phyloP scores from a whole-genome alignment of 768 basidiomycete species.

The Paxillus involutus region DNA sequence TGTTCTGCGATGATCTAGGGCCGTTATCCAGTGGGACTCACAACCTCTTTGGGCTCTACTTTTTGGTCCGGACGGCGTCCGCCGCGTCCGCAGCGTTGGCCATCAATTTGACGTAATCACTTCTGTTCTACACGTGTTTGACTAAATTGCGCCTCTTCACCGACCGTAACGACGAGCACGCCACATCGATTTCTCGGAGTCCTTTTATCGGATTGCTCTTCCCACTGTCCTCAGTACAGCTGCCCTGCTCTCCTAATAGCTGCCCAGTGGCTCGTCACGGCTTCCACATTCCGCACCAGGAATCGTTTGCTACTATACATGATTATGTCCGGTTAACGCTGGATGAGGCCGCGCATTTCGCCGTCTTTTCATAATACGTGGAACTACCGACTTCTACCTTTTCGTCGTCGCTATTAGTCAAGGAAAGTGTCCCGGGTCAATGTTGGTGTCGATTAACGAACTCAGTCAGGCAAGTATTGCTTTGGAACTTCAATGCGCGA shows the following conservation, averaged over 20 bases:
- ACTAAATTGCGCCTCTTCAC: constrained; percentile 9
- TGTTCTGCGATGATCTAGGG: constrained; percentile 10
- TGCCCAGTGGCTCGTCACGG: not conserved
- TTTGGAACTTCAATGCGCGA: too few relatives aligned
- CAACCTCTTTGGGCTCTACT: not conserved
- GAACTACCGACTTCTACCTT: too few relatives aligned
- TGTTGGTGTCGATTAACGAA: too few relatives aligned
- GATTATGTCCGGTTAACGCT: not conserved
- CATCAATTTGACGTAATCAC: constrained; percentile 19
- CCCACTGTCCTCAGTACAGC: not conserved
- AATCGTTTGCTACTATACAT: not conserved
- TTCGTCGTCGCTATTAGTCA: too few relatives aligned
- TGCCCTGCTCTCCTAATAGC: not conserved
- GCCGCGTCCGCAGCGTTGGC: constrained; percentile 7
- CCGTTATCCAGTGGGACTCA: constrained; percentile 11
- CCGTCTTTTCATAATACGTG: too few relatives aligned
- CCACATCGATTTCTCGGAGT: not conserved
- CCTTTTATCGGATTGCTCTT: not conserved
- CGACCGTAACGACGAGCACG: constrained; percentile 24
- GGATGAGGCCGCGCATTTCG: too few relatives aligned
- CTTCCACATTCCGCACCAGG: not conserved
- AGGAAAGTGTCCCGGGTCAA: too few relatives aligned
- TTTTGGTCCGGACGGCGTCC: constrained; percentile 24
- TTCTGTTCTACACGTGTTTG: not conserved
- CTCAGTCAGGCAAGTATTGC: too few relatives aligned